phyloP scores from a whole-genome alignment of 768 basidiomycete genomes.

The Serendipita sp. region DNA sequence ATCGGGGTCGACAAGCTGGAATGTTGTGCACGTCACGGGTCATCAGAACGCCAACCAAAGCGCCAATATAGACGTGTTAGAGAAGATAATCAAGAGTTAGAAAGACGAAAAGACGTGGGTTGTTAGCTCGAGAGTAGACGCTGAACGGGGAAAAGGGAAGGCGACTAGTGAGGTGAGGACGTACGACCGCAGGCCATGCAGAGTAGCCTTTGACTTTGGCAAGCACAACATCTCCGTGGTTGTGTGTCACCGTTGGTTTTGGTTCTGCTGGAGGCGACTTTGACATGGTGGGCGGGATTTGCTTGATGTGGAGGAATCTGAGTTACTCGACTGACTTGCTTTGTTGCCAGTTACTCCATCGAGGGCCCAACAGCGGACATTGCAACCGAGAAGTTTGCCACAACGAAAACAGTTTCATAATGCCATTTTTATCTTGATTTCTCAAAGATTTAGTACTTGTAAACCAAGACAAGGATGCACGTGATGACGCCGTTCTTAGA shows the following conservation, averaged over 20 bases:
- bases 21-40: background rate
- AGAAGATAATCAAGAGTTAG: background rate
- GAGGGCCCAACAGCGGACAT: background rate
- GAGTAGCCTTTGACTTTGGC: conserved; percentile 91
- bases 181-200: conserved; percentile 87
- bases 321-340: background rate
- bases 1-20: conserved; percentile 67
- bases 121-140: background rate
- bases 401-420: background rate
- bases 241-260: conserved; percentile 31
- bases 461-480: too few species aligned
- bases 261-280: conserved; percentile 12
- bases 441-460: too few species aligned
- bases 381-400: too few species aligned
- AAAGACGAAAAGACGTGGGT: background rate
- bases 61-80: background rate
- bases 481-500: too few species aligned
- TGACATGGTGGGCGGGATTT: conserved; percentile 8
- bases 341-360: background rate
- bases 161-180: conserved; percentile 22
- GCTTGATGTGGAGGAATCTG: background rate
- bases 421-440: background rate
- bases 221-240: conserved; percentile 70
- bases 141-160: background rate
- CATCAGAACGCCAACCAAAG: conserved; percentile 4